Percentiles rank a stretch among this genome's conserved stretches.
These are phyloP conservation scores for Puccinia horiana DNA, from an alignment of 1,284 basidiomycete species.

Conservation along the genomic window DNA sequence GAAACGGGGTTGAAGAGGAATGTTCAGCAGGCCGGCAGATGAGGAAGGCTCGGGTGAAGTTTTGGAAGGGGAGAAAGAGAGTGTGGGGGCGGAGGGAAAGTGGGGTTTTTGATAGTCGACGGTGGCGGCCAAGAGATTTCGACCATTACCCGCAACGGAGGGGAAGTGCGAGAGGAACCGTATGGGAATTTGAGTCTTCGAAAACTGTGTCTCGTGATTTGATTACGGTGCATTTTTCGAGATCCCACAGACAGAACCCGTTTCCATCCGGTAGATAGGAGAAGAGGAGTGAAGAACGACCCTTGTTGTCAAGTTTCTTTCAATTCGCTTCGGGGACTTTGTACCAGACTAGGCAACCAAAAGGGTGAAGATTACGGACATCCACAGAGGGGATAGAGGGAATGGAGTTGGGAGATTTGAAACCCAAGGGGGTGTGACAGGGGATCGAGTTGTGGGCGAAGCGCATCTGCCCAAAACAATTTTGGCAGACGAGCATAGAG, in stretches of 20 bases:
- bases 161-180: too few species aligned
- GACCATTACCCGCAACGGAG: background rate
- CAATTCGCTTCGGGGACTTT: background rate
- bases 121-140: background rate
- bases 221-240: background rate
- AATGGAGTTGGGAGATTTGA: background rate
- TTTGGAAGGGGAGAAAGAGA: background rate
- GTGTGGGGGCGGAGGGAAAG: background rate
- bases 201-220: background rate
- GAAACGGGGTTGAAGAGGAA: background rate
- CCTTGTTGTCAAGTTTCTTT: background rate
- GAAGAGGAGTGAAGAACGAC: background rate
- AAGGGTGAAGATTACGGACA: background rate
- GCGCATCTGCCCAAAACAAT: background rate
- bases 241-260: background rate
- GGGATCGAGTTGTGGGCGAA: background rate
- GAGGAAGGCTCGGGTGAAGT: too few species aligned
- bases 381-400: background rate
- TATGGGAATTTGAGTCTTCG: background rate
- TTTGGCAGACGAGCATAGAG: background rate
- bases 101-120: background rate
- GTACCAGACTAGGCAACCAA: constrained; percentile 10
- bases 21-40: background rate
- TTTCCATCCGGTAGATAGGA: constrained; percentile 11
- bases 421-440: background rate